phyloP scores from a whole-genome alignment of 305 asterid genomes.

The Solanum hybrid region DNA sequence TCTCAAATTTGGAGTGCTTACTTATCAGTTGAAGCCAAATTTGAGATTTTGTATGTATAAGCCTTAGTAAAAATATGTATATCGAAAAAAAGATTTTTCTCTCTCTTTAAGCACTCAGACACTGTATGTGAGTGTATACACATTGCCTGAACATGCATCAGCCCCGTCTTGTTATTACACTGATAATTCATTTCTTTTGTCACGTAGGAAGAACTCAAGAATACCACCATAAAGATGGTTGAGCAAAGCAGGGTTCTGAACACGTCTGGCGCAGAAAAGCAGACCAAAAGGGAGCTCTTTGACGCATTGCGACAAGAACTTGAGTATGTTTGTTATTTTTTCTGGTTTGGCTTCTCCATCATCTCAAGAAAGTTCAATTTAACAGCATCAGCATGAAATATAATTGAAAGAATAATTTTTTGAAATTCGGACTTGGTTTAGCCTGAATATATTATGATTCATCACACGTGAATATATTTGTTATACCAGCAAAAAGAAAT shows the following conservation, averaged over 20 bases:
- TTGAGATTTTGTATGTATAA: too few species aligned
- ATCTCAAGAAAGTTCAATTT: neutral
- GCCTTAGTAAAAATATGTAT: neutral
- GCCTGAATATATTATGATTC: neutral
- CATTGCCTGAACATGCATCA: neutral
- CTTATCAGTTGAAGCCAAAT: too few species aligned
- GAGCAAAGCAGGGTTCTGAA: conserved; percentile 88
- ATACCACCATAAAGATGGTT: conserved; percentile 82
- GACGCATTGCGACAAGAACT: conserved; percentile 93
- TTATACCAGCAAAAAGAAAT: too few species aligned
- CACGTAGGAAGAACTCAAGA: conserved; percentile 75
- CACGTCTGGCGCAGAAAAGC: conserved; percentile 88
- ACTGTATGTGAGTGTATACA: neutral
- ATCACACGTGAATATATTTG: neutral
- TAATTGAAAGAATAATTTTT: neutral
- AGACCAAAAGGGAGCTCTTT: conserved; percentile 82
- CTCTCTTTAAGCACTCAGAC: neutral
- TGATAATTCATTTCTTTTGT: neutral
- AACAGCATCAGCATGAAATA: neutral
- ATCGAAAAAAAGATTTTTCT: neutral
- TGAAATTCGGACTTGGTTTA: neutral
- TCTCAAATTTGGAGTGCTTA: too few species aligned
- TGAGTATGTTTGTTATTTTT: conserved; percentile 43
- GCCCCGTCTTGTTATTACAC: neutral
- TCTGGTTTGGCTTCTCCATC: neutral